phyloP scores from a whole-genome alignment of 2,329 filamentous ascomycete genomes.

The Dendrostoma leiphaemia region DNA sequence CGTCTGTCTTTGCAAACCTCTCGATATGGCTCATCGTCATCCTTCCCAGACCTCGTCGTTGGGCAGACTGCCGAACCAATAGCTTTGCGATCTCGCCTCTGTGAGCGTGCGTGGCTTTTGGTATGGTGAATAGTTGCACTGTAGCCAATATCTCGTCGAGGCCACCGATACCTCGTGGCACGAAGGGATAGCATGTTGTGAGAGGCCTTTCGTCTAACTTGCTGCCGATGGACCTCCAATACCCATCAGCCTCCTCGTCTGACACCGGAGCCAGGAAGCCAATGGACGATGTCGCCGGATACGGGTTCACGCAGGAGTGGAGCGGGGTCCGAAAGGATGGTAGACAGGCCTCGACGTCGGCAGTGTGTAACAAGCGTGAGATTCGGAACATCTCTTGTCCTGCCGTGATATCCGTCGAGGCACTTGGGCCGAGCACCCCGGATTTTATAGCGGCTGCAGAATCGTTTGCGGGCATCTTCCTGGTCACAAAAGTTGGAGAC shows the following conservation, averaged over 20 bases:
- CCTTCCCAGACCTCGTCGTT: conserved; percentile 22
- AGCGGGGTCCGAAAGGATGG: conserved; percentile 23
- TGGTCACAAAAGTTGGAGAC: neutral
- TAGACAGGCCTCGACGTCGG: conserved; percentile 18
- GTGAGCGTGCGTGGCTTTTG: conserved; percentile 27
- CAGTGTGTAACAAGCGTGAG: neutral
- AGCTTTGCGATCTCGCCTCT: conserved; percentile 28
- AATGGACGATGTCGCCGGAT: conserved; percentile 26
- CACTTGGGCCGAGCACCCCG: neutral
- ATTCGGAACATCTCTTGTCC: neutral
- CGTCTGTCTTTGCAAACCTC: conserved; percentile 15
- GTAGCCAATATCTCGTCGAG: conserved; percentile 22
- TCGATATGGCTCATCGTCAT: conserved; percentile 26
- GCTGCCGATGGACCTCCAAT: conserved; percentile 23
- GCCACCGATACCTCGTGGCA: conserved; percentile 15
- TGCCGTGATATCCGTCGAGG: neutral
- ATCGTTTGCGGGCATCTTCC: neutral
- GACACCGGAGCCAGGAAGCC: conserved; percentile 28
- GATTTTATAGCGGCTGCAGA: neutral
- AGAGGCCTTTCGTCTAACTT: conserved; percentile 1
- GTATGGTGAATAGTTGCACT: conserved; percentile 21
- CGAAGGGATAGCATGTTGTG: conserved; percentile 19
- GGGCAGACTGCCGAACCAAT: conserved; percentile 23
- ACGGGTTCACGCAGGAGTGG: conserved; percentile 27
- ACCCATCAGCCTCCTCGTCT: conserved; percentile 20